Evolutionary conservation across 2,329 filamentous ascomycete genomes (phyloP).

Genomic region (Alternaria arborescens): DNA sequence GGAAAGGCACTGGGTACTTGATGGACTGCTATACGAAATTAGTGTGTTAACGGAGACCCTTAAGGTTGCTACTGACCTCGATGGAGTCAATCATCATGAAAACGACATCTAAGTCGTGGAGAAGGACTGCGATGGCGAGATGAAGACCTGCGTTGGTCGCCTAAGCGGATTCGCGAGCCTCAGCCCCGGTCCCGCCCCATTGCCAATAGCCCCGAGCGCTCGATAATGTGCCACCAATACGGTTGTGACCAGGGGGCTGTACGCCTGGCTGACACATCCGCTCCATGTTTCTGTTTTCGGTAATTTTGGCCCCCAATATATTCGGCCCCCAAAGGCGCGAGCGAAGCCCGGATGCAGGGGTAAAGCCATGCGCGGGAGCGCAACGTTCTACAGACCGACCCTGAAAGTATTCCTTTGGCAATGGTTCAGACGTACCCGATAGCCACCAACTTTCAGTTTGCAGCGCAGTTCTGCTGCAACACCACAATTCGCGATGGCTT

Average conservation of each 20-base stretch:
- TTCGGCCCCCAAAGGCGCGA: conserved; percentile 7
- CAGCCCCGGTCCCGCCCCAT: neutral
- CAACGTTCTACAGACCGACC: neutral
- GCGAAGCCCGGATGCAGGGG: conserved; percentile 6
- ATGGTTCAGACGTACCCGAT: neutral
- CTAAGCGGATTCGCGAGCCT: neutral
- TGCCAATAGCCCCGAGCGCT: neutral
- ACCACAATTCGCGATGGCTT: conserved; percentile 19
- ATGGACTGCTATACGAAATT: conserved; percentile 6
- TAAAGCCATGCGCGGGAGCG: neutral
- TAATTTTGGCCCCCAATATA: conserved; percentile 16
- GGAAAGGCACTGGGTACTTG: conserved; percentile 25
- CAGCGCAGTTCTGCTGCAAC: neutral
- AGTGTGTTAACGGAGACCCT: neutral
- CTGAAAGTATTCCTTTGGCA: neutral
- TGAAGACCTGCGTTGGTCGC: neutral
- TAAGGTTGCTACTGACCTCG: conserved; percentile 6
- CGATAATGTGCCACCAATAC: conserved; percentile 1
- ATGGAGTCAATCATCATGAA: conserved; percentile 9
- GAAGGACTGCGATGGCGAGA: neutral
- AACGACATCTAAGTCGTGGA: neutral
- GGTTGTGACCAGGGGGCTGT: neutral
- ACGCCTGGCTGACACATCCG: conserved; percentile 3
- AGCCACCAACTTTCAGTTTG: neutral
- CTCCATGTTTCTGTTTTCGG: conserved; percentile 7